phyloP scores from a whole-genome alignment of 495 filamentous ascomycete genomes.

The Aspergillus biplanus region DNA sequence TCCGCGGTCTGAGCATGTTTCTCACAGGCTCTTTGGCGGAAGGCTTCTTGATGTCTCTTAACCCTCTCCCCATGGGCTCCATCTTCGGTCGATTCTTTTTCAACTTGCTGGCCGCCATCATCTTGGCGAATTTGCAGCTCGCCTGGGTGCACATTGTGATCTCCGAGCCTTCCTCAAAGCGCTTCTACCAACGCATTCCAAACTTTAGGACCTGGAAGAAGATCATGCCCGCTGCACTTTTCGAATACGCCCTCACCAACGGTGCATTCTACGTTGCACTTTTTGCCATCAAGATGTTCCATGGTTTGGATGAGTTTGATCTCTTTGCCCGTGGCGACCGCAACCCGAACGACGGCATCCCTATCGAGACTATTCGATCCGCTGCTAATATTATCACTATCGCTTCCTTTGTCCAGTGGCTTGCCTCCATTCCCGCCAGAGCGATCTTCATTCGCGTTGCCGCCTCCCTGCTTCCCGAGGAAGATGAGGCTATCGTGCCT shows the following conservation, averaged over 20 bases:
- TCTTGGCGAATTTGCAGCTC: constrained; percentile 54
- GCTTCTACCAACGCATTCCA: constrained; percentile 55
- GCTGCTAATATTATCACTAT: constrained; percentile 39
- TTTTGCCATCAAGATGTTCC: constrained; percentile 32
- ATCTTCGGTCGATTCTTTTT: constrained; percentile 43
- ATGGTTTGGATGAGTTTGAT: constrained; percentile 32
- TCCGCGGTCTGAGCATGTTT: constrained; percentile 58
- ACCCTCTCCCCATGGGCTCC: constrained; percentile 31
- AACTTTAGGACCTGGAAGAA: constrained; percentile 47
- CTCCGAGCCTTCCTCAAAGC: constrained; percentile 55
- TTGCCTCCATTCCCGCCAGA: constrained; percentile 62
- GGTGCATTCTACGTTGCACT: constrained; percentile 46
- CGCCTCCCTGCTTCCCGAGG: constrained; percentile 70
- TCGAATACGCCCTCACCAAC: constrained; percentile 40
- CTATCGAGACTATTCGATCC: constrained; percentile 28
- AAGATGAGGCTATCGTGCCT: constrained; percentile 72
- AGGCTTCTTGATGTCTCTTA: constrained; percentile 27
- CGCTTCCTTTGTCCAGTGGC: constrained; percentile 41
- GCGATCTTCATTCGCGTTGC: constrained; percentile 71
- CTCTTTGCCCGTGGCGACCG: constrained; percentile 15
- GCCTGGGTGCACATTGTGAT: constrained; percentile 67
- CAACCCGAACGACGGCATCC: background rate
- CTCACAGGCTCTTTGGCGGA: constrained; percentile 35
- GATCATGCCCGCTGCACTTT: constrained; percentile 54
- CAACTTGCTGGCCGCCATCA: constrained; percentile 42